Base-by-base conservation (phyloP, 345 rosid species). In the Eucalyptus urophylla region DNA sequence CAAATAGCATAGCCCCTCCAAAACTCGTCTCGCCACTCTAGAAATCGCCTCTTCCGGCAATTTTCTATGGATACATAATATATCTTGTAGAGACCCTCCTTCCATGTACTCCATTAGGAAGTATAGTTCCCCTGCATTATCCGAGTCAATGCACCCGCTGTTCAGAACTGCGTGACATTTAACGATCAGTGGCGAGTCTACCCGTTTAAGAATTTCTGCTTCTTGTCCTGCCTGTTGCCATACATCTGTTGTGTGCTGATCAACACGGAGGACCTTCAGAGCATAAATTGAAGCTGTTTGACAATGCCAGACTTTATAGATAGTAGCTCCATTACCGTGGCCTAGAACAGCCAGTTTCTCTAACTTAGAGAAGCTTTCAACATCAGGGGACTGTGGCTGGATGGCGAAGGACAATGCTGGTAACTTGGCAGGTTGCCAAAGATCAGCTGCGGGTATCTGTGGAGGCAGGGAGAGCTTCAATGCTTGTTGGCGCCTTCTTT, bases 101-200 rank as follows among this genome's bases (percentile, higher is more conserved):
- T 94, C 95, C 97, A 95, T 95, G 54, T 93, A 89, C 72, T 95
- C 97, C 98, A 96, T 95, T 2, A 94, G 94, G 21, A 95, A 95
- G 90, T 95, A 93, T 4, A 93, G 90, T 24, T 94, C 93, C 3
- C 91, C 90, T 29, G 86, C 94, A 4, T 50, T 50, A 11, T 37
- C 67, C 2, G 8, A 19, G 87, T 44, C 83, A 2, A 40, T 37
- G 45, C 83, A 76, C 45, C 83, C 3, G 14, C 83, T 27, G 37
- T 90, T 90, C 8, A 94, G 91, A n/a, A 95, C 93, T 0, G 92
- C 93, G 2, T 93, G 90, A 89, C 96, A 95, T 89, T 94, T 92
- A 8, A 96, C 93, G 17, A 95, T 88, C n/a, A 88, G 92, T 19
- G 89, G 93, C 4, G 96, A 95, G 54, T 94, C 91, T 1, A 94